These are phyloP conservation scores for Capsicum rhomboideum DNA, from an alignment of 257 asterid species.

Conservation along the genomic window DNA sequence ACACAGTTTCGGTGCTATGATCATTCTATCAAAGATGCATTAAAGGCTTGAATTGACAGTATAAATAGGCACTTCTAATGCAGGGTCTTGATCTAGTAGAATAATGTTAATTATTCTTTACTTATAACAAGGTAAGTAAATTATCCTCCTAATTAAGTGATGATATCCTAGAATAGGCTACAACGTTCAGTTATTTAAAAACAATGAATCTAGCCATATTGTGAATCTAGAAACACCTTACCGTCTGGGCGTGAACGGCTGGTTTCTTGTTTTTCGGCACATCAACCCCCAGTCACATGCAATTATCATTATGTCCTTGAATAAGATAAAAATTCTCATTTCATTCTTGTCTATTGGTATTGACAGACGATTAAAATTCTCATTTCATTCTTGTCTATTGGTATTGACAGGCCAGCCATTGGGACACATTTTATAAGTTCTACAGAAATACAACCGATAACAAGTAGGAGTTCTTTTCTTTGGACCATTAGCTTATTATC, in stretches of 20 bases:
- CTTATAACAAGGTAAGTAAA: not conserved
- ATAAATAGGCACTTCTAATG: not conserved
- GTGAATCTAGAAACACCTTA: no score
- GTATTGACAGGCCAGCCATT: constrained; percentile 68
- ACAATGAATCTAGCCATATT: not conserved
- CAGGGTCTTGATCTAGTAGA: not conserved
- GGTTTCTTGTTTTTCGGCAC: not conserved
- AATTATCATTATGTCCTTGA: not conserved
- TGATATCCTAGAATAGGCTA: not conserved
- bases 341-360: not conserved
- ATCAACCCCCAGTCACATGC: not conserved
- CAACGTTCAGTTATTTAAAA: not conserved
- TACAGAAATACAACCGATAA: constrained; percentile 91
- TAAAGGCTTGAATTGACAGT: not conserved
- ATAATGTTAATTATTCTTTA: not conserved
- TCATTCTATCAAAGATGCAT: not conserved
- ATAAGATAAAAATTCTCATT: not conserved
- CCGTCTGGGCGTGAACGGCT: not conserved
- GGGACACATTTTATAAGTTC: constrained; percentile 92
- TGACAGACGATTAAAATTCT: constrained; percentile 32
- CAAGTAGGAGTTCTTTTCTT: constrained; percentile 37
- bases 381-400: not conserved
- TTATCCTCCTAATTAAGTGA: not conserved
- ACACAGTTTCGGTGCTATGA: not conserved
- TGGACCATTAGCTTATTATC: not conserved